Evolutionary conservation across 805 yeast genomes (phyloP), one percentile per base, ranked within the genome.

Genomic region (Candida khao-thaluensis): DNA sequence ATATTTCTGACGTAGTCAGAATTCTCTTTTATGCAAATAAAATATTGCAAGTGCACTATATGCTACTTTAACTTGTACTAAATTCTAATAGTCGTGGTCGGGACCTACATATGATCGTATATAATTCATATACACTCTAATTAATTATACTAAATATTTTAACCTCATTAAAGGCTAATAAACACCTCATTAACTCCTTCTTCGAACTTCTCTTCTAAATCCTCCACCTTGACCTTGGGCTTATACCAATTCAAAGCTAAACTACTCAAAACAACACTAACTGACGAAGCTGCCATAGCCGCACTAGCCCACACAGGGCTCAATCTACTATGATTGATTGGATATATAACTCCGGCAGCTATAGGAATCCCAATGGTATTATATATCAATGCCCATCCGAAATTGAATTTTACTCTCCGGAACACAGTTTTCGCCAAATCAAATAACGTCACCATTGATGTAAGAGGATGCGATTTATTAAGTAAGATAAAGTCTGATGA

Each of bases 401-500:
- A 77, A 53, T 78, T 78, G 55, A 79, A 76, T 43, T 68, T 65
- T 12, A 78, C 80, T 48, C 84, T 61, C 12, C 61, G 56, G 53
- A 77, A 74, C 2, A 77, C 81, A 8, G 59, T 71, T 31, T 56
- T 60, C 0, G 81, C 71, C 21, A 79, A 57, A 37, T 76, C 72
- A 21, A 85, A 55, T 26, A 85, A 61, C 0, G 79, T 74, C 25
- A 81, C 65, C 30, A 85, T 59, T 1, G 82, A 69, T 8, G 66
- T 55, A 28, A 79, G 53, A 1, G 82, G 82, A 40, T 66, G 60
- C 7, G 67, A 54, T 28, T 79, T 74, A 75, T 74, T 50, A 40
- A 85, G 62, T 22, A 85, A 62, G 14, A 85, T 82, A 51, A 85
- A 84, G 55, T 85, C 87, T 41, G 86, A 81, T 3, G 89, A 78